phyloP scores from a whole-genome alignment of 106 monocot species.

The Hemerocallis citrina region DNA sequence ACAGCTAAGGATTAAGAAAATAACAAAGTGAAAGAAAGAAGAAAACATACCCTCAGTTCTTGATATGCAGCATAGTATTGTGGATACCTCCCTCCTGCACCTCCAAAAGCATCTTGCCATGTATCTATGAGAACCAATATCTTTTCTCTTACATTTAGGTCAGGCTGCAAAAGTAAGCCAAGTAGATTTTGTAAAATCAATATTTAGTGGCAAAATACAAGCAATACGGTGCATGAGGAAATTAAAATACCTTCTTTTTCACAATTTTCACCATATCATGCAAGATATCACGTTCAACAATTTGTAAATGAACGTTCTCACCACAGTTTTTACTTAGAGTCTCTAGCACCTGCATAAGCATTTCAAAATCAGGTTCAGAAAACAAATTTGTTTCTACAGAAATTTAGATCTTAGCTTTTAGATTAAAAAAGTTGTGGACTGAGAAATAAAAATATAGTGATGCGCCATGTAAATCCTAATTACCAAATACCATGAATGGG shows the following conservation, averaged over 20 bases:
- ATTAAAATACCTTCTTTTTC: conserved; percentile 69
- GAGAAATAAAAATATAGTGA: no score
- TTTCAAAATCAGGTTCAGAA: not conserved
- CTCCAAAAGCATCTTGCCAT: conserved; percentile 98
- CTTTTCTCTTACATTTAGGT: conserved; percentile 79
- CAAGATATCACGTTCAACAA: conserved; percentile 79
- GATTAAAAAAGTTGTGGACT: no score
- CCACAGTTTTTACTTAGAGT: conserved; percentile 98
- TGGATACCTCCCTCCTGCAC: conserved; percentile 66
- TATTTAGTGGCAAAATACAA: not conserved
- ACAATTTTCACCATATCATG: conserved; percentile 97
- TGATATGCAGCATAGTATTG: conserved; percentile 87
- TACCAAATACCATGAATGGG: no score
- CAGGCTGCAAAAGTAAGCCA: conserved; percentile 45
- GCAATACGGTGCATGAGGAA: not conserved
- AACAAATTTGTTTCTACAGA: no score
- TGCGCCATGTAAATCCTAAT: no score
- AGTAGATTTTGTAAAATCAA: not conserved
- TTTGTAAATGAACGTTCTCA: conserved; percentile 58
- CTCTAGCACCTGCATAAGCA: conserved; percentile 63
- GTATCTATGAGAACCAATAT: conserved; percentile 81
- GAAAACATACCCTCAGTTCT: conserved; percentile 64
- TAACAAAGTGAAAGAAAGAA: not conserved
- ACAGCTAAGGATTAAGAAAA: not conserved
- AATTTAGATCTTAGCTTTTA: no score